phyloP scores from a whole-genome alignment of 371 early-diverging fungal species.

The Coemansia sp. region DNA sequence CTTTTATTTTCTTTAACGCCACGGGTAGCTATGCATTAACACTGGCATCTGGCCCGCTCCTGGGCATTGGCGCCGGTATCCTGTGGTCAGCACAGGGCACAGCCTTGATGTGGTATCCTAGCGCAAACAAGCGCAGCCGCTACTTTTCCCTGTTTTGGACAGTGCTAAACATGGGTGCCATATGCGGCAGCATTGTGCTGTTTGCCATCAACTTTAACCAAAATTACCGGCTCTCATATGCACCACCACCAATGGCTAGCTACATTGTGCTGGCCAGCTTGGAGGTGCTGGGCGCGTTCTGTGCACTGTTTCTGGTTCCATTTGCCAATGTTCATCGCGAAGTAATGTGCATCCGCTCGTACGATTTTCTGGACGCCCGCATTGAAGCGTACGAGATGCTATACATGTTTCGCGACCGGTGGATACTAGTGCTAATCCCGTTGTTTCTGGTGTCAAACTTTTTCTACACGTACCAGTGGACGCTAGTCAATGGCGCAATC shows the following conservation, averaged over 20 bases:
- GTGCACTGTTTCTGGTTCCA: conserved; percentile 57
- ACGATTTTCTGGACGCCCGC: conserved; percentile 52
- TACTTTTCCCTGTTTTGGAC: conserved; percentile 77
- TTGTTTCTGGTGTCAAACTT: conserved; percentile 71
- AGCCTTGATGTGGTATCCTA: conserved; percentile 75
- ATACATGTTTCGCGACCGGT: conserved; percentile 63
- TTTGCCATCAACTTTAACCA: conserved; percentile 58
- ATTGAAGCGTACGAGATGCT: conserved; percentile 57
- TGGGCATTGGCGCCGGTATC: conserved; percentile 55
- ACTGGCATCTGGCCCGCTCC: conserved; percentile 56
- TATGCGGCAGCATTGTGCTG: conserved; percentile 68
- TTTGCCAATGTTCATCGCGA: conserved; percentile 57
- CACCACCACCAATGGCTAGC: conserved; percentile 54
- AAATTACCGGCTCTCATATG: conserved; percentile 1
- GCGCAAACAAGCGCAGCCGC: conserved; percentile 68
- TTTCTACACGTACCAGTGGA: conserved; percentile 72
- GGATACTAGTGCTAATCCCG: conserved; percentile 61
- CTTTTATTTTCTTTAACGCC: conserved; percentile 43
- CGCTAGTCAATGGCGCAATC: conserved; percentile 42
- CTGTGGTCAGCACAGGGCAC: conserved; percentile 75
- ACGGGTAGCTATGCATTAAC: conserved; percentile 41
- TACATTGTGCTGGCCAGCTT: conserved; percentile 68
- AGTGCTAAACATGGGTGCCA: conserved; percentile 74
- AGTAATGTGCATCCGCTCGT: conserved; percentile 57
- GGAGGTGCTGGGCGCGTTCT: conserved; percentile 59